Conservation (phyloP, 345 rosid species). For the Cardiospermum halicacabum region DNA sequence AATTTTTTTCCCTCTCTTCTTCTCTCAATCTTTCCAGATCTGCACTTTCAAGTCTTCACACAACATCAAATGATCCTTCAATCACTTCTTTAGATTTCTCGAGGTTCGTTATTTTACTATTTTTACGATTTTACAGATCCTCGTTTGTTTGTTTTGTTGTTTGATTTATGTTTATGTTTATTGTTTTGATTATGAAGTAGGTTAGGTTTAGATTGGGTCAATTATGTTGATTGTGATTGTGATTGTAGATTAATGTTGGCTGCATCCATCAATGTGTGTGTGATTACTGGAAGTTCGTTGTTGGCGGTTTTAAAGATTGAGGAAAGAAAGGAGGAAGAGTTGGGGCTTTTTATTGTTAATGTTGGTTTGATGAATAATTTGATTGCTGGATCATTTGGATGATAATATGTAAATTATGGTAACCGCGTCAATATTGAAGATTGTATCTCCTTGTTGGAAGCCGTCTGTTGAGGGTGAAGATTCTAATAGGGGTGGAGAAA, state of each 20-base stretch:
- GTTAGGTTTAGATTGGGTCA: too few relatives aligned
- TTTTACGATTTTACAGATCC: too few relatives aligned
- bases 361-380: slow-evolving; percentile 39
- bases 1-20: not conserved
- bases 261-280: slow-evolving; percentile 45
- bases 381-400: slow-evolving; percentile 60
- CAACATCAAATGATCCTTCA: slow-evolving; percentile 24
- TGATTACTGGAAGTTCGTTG: slow-evolving; percentile 54
- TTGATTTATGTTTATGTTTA: slow-evolving; percentile 5
- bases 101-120: slow-evolving; percentile 32
- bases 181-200: too few relatives aligned
- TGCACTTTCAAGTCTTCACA: slow-evolving; percentile 12
- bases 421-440: slow-evolving; percentile 51
- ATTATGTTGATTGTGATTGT: too few relatives aligned
- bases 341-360: slow-evolving; percentile 27
- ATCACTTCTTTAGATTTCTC: slow-evolving; percentile 12
- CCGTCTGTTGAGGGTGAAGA: slow-evolving; percentile 68
- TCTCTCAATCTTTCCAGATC: slow-evolving; percentile 23
- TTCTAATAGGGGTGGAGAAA: slow-evolving; percentile 55
- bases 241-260: slow-evolving; percentile 80
- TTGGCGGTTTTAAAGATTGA: slow-evolving; percentile 40
- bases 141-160: slow-evolving; percentile 1
- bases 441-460: slow-evolving; percentile 88
- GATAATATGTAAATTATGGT: slow-evolving; percentile 85
- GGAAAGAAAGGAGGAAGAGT: slow-evolving; percentile 32